A percentile compares a stretch with the other conserved stretches of the same genome.
Conservation (phyloP, 179 eudicot species). For the Spinacia oleracea region DNA sequence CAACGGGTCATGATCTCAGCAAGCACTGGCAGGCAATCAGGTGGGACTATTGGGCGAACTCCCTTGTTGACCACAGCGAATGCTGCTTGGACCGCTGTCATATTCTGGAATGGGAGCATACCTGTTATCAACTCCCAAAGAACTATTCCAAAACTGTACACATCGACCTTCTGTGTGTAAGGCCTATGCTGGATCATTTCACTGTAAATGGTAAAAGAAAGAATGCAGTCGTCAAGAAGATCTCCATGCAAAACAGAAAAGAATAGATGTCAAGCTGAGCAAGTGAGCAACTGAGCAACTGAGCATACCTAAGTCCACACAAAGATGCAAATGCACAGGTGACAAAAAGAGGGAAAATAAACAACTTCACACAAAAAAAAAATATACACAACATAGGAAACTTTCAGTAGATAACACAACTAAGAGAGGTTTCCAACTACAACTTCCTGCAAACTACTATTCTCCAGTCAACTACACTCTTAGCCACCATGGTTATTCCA, state of each 20-base stretch:
- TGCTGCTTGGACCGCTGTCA: conserved; percentile 92
- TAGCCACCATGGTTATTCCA: neutral
- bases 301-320: neutral
- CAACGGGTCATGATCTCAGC: conserved; percentile 75
- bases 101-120: conserved; percentile 74
- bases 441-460: neutral
- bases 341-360: neutral
- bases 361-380: neutral
- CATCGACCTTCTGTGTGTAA: conserved; percentile 78
- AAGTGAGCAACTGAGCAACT: neutral
- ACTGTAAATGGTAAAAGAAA: conserved; percentile 38
- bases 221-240: conserved; percentile 33
- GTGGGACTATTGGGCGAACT: conserved; percentile 63
- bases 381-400: neutral
- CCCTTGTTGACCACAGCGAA: conserved; percentile 84
- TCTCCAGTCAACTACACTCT: neutral
- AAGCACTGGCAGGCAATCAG: conserved; percentile 65
- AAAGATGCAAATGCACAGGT: neutral
- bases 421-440: neutral
- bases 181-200: conserved; percentile 96
- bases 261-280: neutral
- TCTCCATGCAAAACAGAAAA: conserved; percentile 5
- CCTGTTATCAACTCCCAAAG: conserved; percentile 84
- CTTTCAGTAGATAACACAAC: neutral
- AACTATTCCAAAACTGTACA: conserved; percentile 82